These are phyloP conservation scores for Cladosporium halotolerans DNA, from an alignment of 2,329 filamentous ascomycete species.

Conservation along the genomic window DNA sequence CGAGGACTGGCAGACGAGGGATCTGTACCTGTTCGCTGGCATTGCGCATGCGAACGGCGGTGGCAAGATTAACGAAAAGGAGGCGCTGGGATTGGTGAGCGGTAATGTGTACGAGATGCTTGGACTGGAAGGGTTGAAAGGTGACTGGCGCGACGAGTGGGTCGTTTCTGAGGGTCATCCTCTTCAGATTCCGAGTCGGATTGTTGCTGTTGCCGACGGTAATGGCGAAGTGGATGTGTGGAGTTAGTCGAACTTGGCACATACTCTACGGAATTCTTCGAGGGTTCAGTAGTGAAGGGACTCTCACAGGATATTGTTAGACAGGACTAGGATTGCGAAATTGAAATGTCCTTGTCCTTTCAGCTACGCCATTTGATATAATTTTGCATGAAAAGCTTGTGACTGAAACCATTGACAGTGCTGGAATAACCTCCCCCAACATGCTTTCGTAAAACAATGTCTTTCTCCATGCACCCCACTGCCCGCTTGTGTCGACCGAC, in stretches of 20 bases:
- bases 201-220: slow-evolving; percentile 50
- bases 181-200: slow-evolving; percentile 51
- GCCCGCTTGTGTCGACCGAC: too few species aligned
- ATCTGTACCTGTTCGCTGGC: slow-evolving; percentile 55
- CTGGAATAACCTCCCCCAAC: too few species aligned
- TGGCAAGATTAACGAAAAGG: slow-evolving; percentile 48
- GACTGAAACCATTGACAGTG: too few species aligned
- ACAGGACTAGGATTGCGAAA: too few species aligned
- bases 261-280: not conserved
- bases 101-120: slow-evolving; percentile 54
- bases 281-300: too few species aligned
- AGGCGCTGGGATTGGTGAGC: slow-evolving; percentile 53
- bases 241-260: slow-evolving; percentile 7
- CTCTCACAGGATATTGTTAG: too few species aligned
- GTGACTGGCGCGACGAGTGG: slow-evolving; percentile 41
- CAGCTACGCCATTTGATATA: too few species aligned
- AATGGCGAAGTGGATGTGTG: slow-evolving; percentile 24
- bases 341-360: too few species aligned
- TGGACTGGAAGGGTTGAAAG: slow-evolving; percentile 35
- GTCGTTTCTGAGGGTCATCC: slow-evolving; percentile 59
- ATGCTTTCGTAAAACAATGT: too few species aligned
- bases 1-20: slow-evolving; percentile 57
- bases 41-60: slow-evolving; percentile 53
- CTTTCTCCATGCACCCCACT: too few species aligned
- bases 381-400: too few species aligned